These are phyloP conservation scores for Ogataea thermomethanolica DNA, from an alignment of 805 yeast genomes.

Conservation along the genomic window DNA sequence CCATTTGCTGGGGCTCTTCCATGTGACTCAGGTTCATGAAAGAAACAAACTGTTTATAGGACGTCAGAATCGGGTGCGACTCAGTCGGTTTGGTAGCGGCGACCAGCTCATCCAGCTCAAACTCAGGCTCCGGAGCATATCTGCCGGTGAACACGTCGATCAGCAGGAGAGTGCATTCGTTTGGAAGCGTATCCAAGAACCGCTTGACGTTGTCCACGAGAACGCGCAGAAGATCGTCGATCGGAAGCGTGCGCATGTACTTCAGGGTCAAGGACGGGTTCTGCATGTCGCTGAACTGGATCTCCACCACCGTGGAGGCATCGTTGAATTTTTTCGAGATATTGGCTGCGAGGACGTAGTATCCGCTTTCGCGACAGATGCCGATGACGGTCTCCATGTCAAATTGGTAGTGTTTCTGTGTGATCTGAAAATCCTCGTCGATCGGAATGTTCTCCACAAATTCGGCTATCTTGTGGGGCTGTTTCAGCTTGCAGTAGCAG, in stretches of 20 bases:
- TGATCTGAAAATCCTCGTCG: constrained; percentile 35
- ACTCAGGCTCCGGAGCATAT: constrained; percentile 46
- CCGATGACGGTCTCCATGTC: constrained; percentile 66
- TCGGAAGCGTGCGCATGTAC: constrained; percentile 63
- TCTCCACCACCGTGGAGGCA: constrained; percentile 71
- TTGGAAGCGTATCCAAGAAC: constrained; percentile 65
- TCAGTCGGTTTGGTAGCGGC: constrained; percentile 9
- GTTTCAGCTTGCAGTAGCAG: constrained; percentile 73
- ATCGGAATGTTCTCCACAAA: constrained; percentile 47
- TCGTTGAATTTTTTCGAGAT: constrained; percentile 71
- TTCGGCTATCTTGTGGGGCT: constrained; percentile 49
- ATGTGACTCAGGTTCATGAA: constrained; percentile 26
- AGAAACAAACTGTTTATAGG: constrained; percentile 42
- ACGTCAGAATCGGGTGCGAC: constrained; percentile 46
- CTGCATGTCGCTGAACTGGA: constrained; percentile 61
- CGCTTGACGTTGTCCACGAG: constrained; percentile 51
- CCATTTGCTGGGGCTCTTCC: constrained; percentile 19
- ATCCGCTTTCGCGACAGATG: constrained; percentile 70
- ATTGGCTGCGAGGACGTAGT: constrained; percentile 60
- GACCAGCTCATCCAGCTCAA: constrained; percentile 17
- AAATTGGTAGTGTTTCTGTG: constrained; percentile 41
- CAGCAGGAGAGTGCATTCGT: constrained; percentile 75
- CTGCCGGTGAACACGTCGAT: constrained; percentile 89
- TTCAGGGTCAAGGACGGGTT: constrained; percentile 58
- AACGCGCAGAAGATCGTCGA: constrained; percentile 74